Conservation (phyloP, 148 eudicot genomes). For the Rhododendron molle region DNA sequence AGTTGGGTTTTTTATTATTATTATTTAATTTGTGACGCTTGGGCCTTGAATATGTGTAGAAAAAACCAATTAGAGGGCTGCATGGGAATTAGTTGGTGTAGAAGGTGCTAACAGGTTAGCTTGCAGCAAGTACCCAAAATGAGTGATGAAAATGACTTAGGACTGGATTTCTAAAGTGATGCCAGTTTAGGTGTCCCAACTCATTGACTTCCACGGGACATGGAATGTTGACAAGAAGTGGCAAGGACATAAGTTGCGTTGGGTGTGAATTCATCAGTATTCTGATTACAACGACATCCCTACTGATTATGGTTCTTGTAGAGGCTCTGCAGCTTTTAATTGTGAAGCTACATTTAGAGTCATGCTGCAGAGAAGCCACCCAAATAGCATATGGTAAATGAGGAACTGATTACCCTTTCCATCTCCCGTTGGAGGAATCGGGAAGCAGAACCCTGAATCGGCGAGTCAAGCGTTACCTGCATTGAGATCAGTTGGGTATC, state of each 20-base stretch:
- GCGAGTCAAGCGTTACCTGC: background rate
- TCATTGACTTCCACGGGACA: background rate
- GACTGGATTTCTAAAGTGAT: background rate
- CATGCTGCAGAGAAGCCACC: background rate
- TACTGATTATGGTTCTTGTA: background rate
- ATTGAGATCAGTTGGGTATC: background rate
- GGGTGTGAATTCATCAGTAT: background rate
- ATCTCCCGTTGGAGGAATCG: background rate
- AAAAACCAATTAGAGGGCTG: background rate
- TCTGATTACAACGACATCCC: background rate
- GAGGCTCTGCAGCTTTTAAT: constrained; percentile 1
- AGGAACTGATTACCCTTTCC: background rate
- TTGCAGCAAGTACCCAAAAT: background rate
- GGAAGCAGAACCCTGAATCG: background rate
- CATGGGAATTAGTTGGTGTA: background rate
- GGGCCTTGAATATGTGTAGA: background rate
- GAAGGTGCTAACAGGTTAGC: background rate
- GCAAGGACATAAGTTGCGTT: background rate
- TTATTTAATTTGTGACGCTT: background rate
- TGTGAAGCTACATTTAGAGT: background rate
- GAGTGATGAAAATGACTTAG: background rate
- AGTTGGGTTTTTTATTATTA: background rate
- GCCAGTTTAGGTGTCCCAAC: background rate
- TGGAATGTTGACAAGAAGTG: background rate
- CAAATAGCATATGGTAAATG: background rate